phyloP scores from a whole-genome alignment of 495 filamentous ascomycete genomes.

The Opeltia flavorubescens region DNA sequence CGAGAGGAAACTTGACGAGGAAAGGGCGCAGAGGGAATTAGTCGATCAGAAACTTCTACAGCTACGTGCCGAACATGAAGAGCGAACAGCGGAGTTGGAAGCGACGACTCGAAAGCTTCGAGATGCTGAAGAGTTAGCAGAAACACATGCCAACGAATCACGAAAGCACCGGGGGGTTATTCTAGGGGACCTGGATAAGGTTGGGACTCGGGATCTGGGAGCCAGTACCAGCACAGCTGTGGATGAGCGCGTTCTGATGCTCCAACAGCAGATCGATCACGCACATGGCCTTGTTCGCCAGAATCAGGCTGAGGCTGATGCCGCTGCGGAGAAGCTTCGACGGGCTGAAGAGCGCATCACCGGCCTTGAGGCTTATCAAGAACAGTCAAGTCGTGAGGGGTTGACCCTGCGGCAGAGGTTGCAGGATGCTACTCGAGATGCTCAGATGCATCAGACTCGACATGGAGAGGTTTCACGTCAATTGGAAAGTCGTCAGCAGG shows the following conservation, averaged over 20 bases:
- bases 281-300: constrained; percentile 69
- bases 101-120: constrained; percentile 54
- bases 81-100: constrained; percentile 67
- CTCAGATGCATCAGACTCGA: constrained; percentile 56
- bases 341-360: constrained; percentile 92
- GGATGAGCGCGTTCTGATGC: constrained; percentile 59
- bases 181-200: constrained; percentile 65
- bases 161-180: constrained; percentile 73
- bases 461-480: constrained; percentile 68
- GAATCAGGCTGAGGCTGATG: constrained; percentile 82
- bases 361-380: constrained; percentile 89
- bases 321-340: constrained; percentile 73
- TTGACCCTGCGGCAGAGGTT: constrained; percentile 79
- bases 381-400: constrained; percentile 86
- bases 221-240: constrained; percentile 36
- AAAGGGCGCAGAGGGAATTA: constrained; percentile 57
- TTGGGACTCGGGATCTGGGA: constrained; percentile 36
- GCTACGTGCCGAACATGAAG: constrained; percentile 74
- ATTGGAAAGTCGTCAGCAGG: constrained; percentile 69
- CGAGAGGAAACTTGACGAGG: constrained; percentile 74
- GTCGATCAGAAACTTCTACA: constrained; percentile 69
- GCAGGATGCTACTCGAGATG: constrained; percentile 66
- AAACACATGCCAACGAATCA: constrained; percentile 76
- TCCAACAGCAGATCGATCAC: constrained; percentile 66
- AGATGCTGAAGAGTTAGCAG: constrained; percentile 84